Base-by-base conservation (phyloP, 257 asterid species). In the Scutellaria barbata region DNA sequence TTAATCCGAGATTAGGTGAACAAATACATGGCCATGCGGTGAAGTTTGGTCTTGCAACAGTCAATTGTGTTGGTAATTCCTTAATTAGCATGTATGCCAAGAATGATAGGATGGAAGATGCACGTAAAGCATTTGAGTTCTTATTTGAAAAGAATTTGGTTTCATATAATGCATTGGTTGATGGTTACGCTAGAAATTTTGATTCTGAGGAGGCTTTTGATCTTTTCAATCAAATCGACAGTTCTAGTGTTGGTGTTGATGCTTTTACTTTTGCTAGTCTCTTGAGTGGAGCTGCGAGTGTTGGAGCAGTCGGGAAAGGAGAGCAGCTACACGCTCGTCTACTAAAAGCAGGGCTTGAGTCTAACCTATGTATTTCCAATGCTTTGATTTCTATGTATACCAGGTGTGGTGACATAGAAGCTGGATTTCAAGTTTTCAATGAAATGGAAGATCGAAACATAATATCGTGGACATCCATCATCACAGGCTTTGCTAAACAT, bases 271-370 rank as follows among this genome's bases (percentile, higher is more conserved):
- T 85, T 50, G 90, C 96, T 42, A 91, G 96, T 82, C 87, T 94
- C 53, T 82, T 94, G 80, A 94, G 96, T 74, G 99, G 96, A 66
- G 96, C 98, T 39, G 98, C 98, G 37, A 91, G 95, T 67, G 76
- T 91, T 68, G 98, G 99, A 53, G 99, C 98, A 6, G 81, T 88
- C 39, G 88, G 93, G 39, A 91, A 88, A 81, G 99, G 99, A 8
- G 99, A 91, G 83, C 95, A 86, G 59, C 77, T 94, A 55, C 99
- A 94, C 37, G 88, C 92, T 46, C 92, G 92, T 48, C 66, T 94
- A 67, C 71, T 94, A 22, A 94, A 94, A 87, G 72, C 87, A 0
- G 96, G 96, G 62, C 80, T 80, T 1, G 83, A 75, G 35, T 77
- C 88, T n/a, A 74, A 80, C 71, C 84, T 74, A 10, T 80, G 77